These are phyloP conservation scores for Exidia glandulosa DNA, from an alignment of 768 basidiomycete species.

Conservation along the genomic window DNA sequence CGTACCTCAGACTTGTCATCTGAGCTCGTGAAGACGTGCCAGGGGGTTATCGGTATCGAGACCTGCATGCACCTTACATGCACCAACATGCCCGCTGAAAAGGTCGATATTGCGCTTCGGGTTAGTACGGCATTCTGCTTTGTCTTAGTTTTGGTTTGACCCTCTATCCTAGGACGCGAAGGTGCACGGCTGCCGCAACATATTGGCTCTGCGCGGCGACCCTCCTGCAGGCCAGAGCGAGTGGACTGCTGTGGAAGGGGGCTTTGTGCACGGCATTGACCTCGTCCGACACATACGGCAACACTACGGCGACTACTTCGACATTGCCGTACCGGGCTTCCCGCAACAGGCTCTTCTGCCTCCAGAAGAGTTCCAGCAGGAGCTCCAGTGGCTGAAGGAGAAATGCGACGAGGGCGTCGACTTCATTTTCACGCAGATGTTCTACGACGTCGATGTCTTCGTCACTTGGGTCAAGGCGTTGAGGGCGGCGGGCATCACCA, in stretches of 20 bases:
- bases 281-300: constrained; percentile 81
- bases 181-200: constrained; percentile 77
- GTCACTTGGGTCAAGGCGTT: constrained; percentile 81
- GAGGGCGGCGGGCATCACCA: constrained; percentile 73
- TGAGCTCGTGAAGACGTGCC: constrained; percentile 90
- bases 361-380: constrained; percentile 59
- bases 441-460: constrained; percentile 89
- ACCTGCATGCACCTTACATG: constrained; percentile 99
- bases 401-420: constrained; percentile 84
- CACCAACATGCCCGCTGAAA: constrained; percentile 95
- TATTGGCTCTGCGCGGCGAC: constrained; percentile 88
- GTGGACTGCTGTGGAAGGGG: constrained; percentile 88
- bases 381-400: constrained; percentile 79
- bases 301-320: constrained; percentile 84
- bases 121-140: constrained; percentile 37
- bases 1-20: constrained; percentile 89
- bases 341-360: constrained; percentile 72
- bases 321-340: constrained; percentile 89
- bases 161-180: constrained; percentile 67
- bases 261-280: constrained; percentile 84
- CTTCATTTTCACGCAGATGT: constrained; percentile 98
- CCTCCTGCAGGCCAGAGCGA: constrained; percentile 80
- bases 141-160: constrained; percentile 3
- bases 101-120: constrained; percentile 81
- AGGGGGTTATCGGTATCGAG: constrained; percentile 85